phyloP scores from a whole-genome alignment of 768 basidiomycete species.

The Boletus patriciae region DNA sequence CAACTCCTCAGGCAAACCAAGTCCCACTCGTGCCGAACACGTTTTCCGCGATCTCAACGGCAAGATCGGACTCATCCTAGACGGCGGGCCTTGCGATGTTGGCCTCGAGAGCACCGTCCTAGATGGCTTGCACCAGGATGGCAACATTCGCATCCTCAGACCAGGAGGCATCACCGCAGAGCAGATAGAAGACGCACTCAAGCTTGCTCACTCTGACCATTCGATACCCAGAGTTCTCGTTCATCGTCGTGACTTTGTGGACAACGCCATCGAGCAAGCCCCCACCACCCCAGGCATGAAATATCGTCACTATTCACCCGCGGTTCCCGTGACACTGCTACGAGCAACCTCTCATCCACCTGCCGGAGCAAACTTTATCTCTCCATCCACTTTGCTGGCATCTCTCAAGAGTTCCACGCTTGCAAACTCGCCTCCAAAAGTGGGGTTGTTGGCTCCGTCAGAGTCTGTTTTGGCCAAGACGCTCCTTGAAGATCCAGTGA shows the following conservation, averaged over 20 bases:
- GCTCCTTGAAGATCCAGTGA: conserved; percentile 32
- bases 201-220: conserved; percentile 38
- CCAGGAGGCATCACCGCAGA: conserved; percentile 94
- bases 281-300: conserved; percentile 99
- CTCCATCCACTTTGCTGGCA: conserved; percentile 41
- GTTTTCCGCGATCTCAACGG: conserved; percentile 76
- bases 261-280: conserved; percentile 64
- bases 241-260: conserved; percentile 74
- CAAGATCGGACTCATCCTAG: conserved; percentile 76
- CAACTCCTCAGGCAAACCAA: conserved; percentile 91
- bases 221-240: conserved; percentile 66
- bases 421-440: conserved; percentile 32
- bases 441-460: conserved; percentile 69
- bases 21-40: conserved; percentile 87
- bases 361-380: conserved; percentile 28
- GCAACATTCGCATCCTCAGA: conserved; percentile 75
- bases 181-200: conserved; percentile 66
- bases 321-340: conserved; percentile 80
- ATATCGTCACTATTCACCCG: conserved; percentile 94
- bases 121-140: conserved; percentile 77
- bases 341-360: conserved; percentile 50
- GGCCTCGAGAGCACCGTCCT: conserved; percentile 97
- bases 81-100: conserved; percentile 88
- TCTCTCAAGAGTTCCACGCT: conserved; percentile 37
- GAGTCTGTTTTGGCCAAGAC: conserved; percentile 46